Evolutionary conservation across 2,329 filamentous ascomycete species (phyloP), one percentile per base, ranked within the genome.

Genomic region (Pezicula neosporulosa): DNA sequence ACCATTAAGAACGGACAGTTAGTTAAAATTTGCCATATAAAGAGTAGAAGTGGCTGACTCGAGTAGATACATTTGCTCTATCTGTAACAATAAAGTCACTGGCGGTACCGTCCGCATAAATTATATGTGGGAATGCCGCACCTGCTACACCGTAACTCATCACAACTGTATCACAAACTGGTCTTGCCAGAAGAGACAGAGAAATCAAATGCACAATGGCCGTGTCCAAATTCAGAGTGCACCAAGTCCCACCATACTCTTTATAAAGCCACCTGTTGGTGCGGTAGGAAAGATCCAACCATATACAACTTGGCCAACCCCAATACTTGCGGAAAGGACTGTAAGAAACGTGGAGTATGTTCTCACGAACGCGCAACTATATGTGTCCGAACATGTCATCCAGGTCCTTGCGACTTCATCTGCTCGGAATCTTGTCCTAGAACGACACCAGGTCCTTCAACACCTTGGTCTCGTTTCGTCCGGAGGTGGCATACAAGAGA

Each of bases 301-400:
- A 18, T 10, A 8, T 6, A 16, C 12, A 45, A 35, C 15, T 42
- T 12, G 28, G 27, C 6, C 5, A 47, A 7, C 2, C 52, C 53
- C 2, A 55, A 59, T 38, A 15, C 51, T 1, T 60, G 58, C 27
- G 24, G 10, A 4, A 21, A 48, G 12, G 10, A 47, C 13, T 60
- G 58, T n/a, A 30, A 36, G 8, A 48, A 37, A 9, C 28, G 9
- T 4, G 44, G 39, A 4, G 19, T 6, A 10, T 60, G 58, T 24
- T 13, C 38, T 15, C 58, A 60, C 27, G 50, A 49, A 4, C 39
- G 37, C 9, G 6, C 18, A 5, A 36, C 28, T 4, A 15, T 33
- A 4, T 61, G 59, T 36, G 3, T 1, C 12, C 47, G 52, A 27
- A 9, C 9, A 3, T 61, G 59, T n/a, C 59, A 61, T 41, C 58